Conservation (phyloP, 257 asterid species). For the Solanum bulbocastanum region DNA sequence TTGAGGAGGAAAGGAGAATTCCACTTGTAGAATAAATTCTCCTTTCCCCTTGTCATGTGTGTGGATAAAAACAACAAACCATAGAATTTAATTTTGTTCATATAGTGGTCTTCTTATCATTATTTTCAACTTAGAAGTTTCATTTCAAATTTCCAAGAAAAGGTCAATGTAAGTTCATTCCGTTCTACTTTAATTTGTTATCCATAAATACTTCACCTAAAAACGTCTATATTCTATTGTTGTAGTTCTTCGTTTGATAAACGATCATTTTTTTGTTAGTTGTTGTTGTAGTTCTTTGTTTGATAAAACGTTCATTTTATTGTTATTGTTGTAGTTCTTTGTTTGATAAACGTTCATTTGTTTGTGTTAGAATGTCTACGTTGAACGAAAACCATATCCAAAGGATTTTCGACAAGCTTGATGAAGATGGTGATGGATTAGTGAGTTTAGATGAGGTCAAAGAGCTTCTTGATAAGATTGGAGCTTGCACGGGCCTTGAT, state of each 20-base stretch:
- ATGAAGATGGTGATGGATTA: conserved; percentile 17
- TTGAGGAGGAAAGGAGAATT: background rate
- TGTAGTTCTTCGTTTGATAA: background rate
- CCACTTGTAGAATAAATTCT: background rate
- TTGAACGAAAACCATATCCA: background rate
- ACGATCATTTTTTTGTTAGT: background rate
- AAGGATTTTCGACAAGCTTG: conserved; percentile 17
- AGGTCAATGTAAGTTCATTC: background rate
- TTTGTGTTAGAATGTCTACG: background rate
- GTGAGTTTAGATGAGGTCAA: conserved; percentile 21
- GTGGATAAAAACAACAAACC: background rate
- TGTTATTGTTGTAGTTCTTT: background rate
- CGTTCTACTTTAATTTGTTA: background rate
- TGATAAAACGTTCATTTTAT: too few relatives aligned
- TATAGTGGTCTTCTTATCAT: background rate
- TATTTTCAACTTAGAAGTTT: background rate
- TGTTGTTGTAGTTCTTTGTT: background rate
- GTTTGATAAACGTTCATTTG: background rate
- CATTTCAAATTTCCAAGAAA: background rate
- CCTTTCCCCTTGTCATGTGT: background rate
- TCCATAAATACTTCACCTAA: background rate
- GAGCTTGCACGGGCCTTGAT: conserved; percentile 5
- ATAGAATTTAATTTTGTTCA: background rate
- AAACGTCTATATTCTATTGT: too few relatives aligned
- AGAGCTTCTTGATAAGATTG: conserved; percentile 13